Evolutionary conservation across 306 rosid genomes (phyloP), one percentile per base, ranked within the genome.

Genomic region (Lathyrus aphaca): DNA sequence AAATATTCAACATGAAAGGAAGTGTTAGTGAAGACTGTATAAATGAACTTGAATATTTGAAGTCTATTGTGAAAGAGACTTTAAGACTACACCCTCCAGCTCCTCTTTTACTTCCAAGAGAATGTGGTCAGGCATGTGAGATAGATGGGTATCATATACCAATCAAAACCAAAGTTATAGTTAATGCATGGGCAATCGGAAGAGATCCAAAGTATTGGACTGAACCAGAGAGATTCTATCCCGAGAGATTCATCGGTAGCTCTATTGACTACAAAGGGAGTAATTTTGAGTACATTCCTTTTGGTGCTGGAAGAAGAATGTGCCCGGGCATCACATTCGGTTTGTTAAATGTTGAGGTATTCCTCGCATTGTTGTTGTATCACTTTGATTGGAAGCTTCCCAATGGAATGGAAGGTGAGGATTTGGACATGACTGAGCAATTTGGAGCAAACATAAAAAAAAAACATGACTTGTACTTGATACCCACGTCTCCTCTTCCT

Each of bases 171-270:
- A 74, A 18, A 29, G 71, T 77, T 2, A 17, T 82, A 6, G 27
- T 82, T 10, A 85, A 79, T 56, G 84, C 49, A 0, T 79, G 79
- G 79, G 84, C 77, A 10, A 66, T 85, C 2, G 82, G 81, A 48
- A 85, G 81, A 74, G 83, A 85, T 64, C 75, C 86, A 10, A 29
- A 63, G 0, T 46, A 55, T 3, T 81, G 82, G 79, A 40, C 1
- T 11, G 79, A 77, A 10, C 58, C 58, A 4, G 54, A 66, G 18
- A 61, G 53, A 50, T 79, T 79, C 68, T 66, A 65, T 42, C 82
- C 82, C 0, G 79, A 73, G 39, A 73, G 82, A 63, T 73, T 79
- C 15, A 43, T 8, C 5, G 62, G 27, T 51, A 59, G 66, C 15
- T 49, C 61, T 3, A 12, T 50, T 50, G 75, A 73, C 8, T 73